Conservation (phyloP, 1,284 basidiomycete species). For the Tilletiopsis washingtonensis region DNA sequence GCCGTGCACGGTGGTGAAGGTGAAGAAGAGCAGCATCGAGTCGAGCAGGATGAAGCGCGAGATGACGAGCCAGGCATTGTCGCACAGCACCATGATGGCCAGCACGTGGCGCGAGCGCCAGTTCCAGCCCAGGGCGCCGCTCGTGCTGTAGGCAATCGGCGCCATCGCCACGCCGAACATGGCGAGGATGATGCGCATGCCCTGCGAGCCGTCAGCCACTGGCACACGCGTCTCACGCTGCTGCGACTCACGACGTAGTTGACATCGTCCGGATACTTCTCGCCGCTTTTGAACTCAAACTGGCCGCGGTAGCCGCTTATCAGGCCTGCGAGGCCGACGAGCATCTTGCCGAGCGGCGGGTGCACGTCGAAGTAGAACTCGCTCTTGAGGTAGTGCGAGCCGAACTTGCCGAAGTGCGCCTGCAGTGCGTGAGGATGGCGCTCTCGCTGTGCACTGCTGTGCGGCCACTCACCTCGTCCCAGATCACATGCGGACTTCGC, state of each 20-base stretch:
- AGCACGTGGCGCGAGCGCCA: slow-evolving; percentile 81
- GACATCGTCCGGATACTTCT: slow-evolving; percentile 70
- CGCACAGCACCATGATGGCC: slow-evolving; percentile 84
- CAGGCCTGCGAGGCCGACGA: slow-evolving; percentile 85
- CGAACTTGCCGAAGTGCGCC: slow-evolving; percentile 47
- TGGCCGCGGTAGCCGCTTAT: slow-evolving; percentile 82
- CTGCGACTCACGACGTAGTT: slow-evolving; percentile 61
- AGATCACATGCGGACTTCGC: slow-evolving; percentile 75
- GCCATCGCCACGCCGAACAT: slow-evolving; percentile 91
- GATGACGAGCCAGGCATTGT: slow-evolving; percentile 91
- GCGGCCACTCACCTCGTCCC: slow-evolving; percentile 66
- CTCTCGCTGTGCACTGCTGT: neutral
- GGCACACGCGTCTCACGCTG: neutral
- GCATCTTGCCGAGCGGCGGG: slow-evolving; percentile 95
- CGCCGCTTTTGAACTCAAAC: slow-evolving; percentile 93
- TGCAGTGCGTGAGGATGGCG: neutral
- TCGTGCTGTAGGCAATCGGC: slow-evolving; percentile 90
- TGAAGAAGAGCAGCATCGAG: slow-evolving; percentile 97
- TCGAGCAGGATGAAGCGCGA: slow-evolving; percentile 95
- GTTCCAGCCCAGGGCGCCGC: slow-evolving; percentile 89
- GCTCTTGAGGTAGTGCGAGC: slow-evolving; percentile 88
- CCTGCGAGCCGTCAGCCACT: slow-evolving; percentile 36
- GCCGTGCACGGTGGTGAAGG: slow-evolving; percentile 89
- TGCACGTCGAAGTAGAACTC: slow-evolving; percentile 54
- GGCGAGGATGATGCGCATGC: slow-evolving; percentile 91